These are phyloP conservation scores for Silene latifolia DNA, from an alignment of 148 eudicot species.

Conservation along the genomic window DNA sequence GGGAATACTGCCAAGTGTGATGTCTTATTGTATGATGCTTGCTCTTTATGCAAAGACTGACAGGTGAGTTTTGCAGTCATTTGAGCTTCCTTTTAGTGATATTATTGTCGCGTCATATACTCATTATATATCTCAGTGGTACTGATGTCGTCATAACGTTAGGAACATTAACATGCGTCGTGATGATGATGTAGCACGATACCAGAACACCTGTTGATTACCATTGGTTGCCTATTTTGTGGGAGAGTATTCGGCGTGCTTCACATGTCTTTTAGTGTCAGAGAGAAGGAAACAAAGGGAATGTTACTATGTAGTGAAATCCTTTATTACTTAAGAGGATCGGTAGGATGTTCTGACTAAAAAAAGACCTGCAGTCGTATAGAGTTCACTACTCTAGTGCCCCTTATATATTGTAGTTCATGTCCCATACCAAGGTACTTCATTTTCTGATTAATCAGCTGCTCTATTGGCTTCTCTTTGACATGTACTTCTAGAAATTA, in stretches of 20 bases:
- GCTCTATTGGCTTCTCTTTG: no score
- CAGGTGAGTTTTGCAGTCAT: constrained; percentile 48
- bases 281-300: constrained; percentile 3
- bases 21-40: constrained; percentile 97
- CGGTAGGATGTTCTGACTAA: no score
- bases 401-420: no score
- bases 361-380: no score
- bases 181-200: not conserved
- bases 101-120: not conserved
- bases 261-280: not conserved
- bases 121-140: not conserved
- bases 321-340: no score
- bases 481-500: no score
- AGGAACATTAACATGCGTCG: not conserved
- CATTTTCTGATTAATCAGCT: no score
- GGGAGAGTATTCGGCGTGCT: not conserved
- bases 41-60: constrained; percentile 75
- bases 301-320: no score
- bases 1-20: constrained; percentile 78
- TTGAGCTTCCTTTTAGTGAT: not conserved
- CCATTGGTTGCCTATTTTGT: not conserved
- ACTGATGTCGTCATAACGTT: not conserved
- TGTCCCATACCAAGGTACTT: no score
- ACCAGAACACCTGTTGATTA: not conserved
- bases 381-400: no score